These are phyloP conservation scores for Euphorbia peplus DNA, from an alignment of 345 rosid species.

Conservation along the genomic window DNA sequence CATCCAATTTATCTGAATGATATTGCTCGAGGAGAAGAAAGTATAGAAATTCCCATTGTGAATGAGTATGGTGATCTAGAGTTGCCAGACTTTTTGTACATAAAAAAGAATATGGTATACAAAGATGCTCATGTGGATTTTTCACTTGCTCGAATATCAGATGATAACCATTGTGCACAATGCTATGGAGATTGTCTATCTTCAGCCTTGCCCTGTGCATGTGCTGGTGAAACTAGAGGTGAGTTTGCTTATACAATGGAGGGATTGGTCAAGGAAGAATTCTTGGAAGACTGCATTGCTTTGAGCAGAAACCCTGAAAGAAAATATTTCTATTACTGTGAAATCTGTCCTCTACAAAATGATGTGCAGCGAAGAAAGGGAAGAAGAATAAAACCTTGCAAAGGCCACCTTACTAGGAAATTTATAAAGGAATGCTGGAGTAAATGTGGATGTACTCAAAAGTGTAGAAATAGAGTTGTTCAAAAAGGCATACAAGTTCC, in stretches of 20 bases:
- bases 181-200: conserved; percentile 23
- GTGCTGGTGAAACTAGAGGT: conserved; percentile 28
- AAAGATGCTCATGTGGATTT: conserved; percentile 20
- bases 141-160: conserved; percentile 23
- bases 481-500: conserved; percentile 20
- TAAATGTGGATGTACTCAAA: conserved; percentile 24
- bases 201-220: conserved; percentile 18
- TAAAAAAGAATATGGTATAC: conserved; percentile 20
- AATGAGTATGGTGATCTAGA: conserved; percentile 7
- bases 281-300: conserved; percentile 20
- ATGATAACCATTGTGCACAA: conserved; percentile 21
- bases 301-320: conserved; percentile 11
- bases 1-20: conserved; percentile 24
- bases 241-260: conserved; percentile 25
- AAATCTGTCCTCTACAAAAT: conserved; percentile 16
- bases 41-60: conserved; percentile 6
- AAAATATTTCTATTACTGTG: conserved; percentile 27
- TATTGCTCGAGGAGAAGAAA: conserved; percentile 34
- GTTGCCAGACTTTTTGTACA: conserved; percentile 19
- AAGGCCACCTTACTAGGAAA: conserved; percentile 22
- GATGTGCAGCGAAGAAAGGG: conserved; percentile 1
- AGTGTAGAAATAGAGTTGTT: conserved; percentile 21
- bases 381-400: conserved; percentile 16
- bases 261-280: conserved; percentile 23
- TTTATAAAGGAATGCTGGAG: conserved; percentile 31